phyloP scores from a whole-genome alignment of 176 grass and related monocot genomes.

The Miscanthus lutarioriparius region DNA sequence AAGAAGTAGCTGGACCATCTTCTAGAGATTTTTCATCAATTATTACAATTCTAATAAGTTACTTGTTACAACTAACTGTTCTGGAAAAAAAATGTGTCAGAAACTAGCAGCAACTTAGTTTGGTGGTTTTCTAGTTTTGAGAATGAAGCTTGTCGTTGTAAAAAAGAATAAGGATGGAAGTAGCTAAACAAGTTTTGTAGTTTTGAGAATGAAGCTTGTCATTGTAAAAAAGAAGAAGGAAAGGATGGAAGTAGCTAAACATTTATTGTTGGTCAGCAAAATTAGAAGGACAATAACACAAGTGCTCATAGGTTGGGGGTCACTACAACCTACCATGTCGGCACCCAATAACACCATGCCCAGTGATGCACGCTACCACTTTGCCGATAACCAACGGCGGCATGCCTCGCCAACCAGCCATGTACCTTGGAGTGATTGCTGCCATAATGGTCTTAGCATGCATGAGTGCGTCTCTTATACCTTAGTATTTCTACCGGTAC shows the following conservation, averaged over 20 bases:
- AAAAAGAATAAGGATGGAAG: neutral
- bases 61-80: neutral
- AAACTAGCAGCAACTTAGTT: neutral
- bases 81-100: neutral
- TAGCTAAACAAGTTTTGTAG: conserved; percentile 8
- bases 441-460: conserved; percentile 16
- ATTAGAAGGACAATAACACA: conserved; percentile 44
- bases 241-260: neutral
- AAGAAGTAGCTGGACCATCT: neutral
- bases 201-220: neutral
- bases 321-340: conserved; percentile 47
- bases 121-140: neutral
- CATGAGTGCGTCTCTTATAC: neutral
- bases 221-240: neutral
- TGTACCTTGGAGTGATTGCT: conserved; percentile 26
- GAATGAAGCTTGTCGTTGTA: neutral
- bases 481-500: neutral
- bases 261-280: conserved; percentile 49
- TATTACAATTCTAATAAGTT: neutral
- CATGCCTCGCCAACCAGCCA: conserved; percentile 12
- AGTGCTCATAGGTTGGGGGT: conserved; percentile 38
- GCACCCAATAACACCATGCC: conserved; percentile 38
- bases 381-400: conserved; percentile 18
- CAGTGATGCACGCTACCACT: conserved; percentile 17
- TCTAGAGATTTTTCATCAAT: neutral